Base-by-base conservation (phyloP, 2,329 filamentous ascomycete genomes). In the Ascocoryne sarcoides region DNA sequence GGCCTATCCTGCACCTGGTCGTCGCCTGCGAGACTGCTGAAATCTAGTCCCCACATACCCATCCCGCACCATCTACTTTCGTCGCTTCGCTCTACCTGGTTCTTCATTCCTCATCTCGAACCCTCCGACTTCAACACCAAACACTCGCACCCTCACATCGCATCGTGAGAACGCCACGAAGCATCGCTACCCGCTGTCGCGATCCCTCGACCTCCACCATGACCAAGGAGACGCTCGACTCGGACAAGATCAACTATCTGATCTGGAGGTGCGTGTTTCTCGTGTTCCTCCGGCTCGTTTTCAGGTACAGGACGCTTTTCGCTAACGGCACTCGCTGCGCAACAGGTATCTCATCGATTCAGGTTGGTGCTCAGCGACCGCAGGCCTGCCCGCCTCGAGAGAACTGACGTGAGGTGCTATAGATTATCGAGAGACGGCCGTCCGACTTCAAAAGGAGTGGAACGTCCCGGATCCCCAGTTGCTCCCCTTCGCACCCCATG, bases 401-500 rank as follows among this genome's bases (percentile, higher is more conserved):
- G 14, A 40, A 42, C 40, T 46, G 33, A 48, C 26, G n/a, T 9
- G 8, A n/a, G 10, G 23, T 19, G 7, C 17, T 48, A 52, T 65
- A 81, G 77, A 79, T 66, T 82, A 79, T 65, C 71, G 73, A 62
- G 77, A 81, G 60, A 79, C 77, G 32, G 77, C 77, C 40, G 71
- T 75, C 63, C 79, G 78, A 59, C 74, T 82, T 52, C 76, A 80
- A 56, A 79, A 80, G 59, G 76, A 82, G 65, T 82, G 77, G 77
- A 71, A 76, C 61, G 65, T 78, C 49, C 65, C 69, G 55, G 68
- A 75, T 61, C 77, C 77, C 53, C 75, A 80, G 59, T 38, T 78
- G 45, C 73, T 82, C 47, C 66, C 71, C 45, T 82, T 81, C 61
- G 77, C 77, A 58, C 72, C 69, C 55, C 70, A 80, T 62, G 75